Evolutionary conservation across 768 basidiomycete genomes (phyloP), one percentile per base, ranked within the genome.

Genomic region (Auriscalpium vulgare): DNA sequence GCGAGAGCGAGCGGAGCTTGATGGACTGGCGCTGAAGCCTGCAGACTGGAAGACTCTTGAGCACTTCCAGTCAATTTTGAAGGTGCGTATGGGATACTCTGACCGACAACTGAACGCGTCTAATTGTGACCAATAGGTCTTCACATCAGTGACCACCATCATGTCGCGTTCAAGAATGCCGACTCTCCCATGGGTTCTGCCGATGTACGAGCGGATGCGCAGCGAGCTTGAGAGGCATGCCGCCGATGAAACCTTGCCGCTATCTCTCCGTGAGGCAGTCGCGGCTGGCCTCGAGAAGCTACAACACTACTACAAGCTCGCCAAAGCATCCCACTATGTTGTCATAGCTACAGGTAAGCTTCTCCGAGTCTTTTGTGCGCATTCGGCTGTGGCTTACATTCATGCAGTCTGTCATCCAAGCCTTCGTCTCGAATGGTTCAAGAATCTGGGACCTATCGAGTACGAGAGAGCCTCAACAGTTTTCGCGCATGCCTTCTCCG

Each of bases 121-220:
- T 21, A 3, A 21, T n/a, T 2, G 29, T 40, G 8, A 1, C 40
- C 10, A 50, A 23, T 55, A 71, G 69, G 57, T 63, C n/a, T 71
- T 73, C 53, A 67, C 67, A 6, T 37, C 69, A 16, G 66, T 66
- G 2, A 72, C 68, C 3, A 40, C 61, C 10, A 57, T 63, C 38
- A 67, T 72, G 63, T 71, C 68, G 8, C 54, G 47, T 7, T 47
- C 59, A 16, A 52, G 46, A 3, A 57, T 47, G 13, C 69, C 68
- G 7, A 71, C 71, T 8, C 59, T 71, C 36, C 67, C 70, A 7
- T 71, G 58, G 43, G 67, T 68, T 3, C 61, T 72, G 34, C 70
- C 69, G 1, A 56, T 70, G 51, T 73, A 69, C 51, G 49, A 62
- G 37, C 47, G 57, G 29, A 67, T 73, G 62, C 52, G 62, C 10